A percentile compares a stretch with the other conserved stretches of the same genome.
Evolutionary conservation across 495 filamentous ascomycete species (phyloP).

Genomic region (Penicillium taxi): DNA sequence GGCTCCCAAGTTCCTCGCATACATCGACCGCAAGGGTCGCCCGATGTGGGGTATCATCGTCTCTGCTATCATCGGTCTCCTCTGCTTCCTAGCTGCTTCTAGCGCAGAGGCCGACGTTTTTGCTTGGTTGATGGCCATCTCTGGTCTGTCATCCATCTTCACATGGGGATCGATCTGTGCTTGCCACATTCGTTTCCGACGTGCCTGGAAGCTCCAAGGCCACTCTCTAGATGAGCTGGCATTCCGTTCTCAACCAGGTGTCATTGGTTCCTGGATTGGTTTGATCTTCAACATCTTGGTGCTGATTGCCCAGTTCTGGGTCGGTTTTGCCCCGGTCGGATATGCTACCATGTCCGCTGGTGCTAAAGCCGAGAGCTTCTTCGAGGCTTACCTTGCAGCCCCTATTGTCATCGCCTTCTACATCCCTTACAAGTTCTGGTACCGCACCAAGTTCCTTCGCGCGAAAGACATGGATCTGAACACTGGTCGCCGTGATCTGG

Average conservation of each 20-base stretch:
- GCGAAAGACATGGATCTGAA: conserved; percentile 71
- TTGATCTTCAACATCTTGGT: conserved; percentile 71
- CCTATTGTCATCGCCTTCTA: conserved; percentile 75
- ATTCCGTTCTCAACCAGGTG: conserved; percentile 71
- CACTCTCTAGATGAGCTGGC: conserved; percentile 67
- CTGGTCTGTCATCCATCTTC: conserved; percentile 81
- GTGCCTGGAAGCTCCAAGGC: conserved; percentile 63
- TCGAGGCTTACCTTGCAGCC: conserved; percentile 68
- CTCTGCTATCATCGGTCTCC: conserved; percentile 61
- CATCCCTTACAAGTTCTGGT: conserved; percentile 71
- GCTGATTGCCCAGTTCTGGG: conserved; percentile 92
- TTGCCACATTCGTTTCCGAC: conserved; percentile 85
- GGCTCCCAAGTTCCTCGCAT: conserved; percentile 66
- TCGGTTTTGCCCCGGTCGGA: conserved; percentile 70
- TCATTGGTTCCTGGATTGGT: conserved; percentile 78
- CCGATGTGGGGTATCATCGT: conserved; percentile 67
- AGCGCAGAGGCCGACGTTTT: conserved; percentile 57
- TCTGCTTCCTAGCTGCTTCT: conserved; percentile 72
- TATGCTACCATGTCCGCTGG: conserved; percentile 33
- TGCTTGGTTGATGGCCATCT: conserved; percentile 83
- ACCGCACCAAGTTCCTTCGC: conserved; percentile 58
- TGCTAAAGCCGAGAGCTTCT: conserved; percentile 56
- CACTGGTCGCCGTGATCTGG: conserved; percentile 83
- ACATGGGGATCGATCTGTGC: conserved; percentile 91
- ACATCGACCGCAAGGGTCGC: conserved; percentile 77